A percentile compares a stretch with the other conserved stretches of the same genome.
Conservation (phyloP, 1,284 basidiomycete species). For the Cryptococcus sp. region DNA sequence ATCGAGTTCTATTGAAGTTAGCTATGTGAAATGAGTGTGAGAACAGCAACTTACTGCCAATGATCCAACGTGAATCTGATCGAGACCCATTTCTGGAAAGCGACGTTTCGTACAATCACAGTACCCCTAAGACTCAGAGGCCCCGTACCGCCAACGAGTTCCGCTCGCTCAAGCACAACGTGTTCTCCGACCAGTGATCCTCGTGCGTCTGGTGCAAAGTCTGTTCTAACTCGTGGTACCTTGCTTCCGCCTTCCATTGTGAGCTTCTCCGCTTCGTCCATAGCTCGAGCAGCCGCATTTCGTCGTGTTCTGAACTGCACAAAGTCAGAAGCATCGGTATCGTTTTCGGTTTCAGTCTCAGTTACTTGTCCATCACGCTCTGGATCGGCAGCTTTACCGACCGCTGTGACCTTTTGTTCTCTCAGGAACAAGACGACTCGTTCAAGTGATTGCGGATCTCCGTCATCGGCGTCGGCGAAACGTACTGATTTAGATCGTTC, state of each 20-base stretch:
- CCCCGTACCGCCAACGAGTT: slow-evolving; percentile 28
- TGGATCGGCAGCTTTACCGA: slow-evolving; percentile 39
- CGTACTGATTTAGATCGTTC: slow-evolving; percentile 45
- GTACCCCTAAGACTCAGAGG: slow-evolving; percentile 47
- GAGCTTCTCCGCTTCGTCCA: slow-evolving; percentile 28
- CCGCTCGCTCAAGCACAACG: slow-evolving; percentile 44
- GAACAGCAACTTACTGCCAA: slow-evolving; percentile 50
- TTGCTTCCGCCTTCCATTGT: slow-evolving; percentile 30
- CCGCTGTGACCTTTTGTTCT: slow-evolving; percentile 44
- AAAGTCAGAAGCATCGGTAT: slow-evolving; percentile 43
- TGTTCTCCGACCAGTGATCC: slow-evolving; percentile 32
- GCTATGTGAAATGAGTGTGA: neutral
- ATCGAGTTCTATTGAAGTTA: slow-evolving; percentile 46
- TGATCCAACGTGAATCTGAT: slow-evolving; percentile 55
- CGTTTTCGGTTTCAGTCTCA: slow-evolving; percentile 43
- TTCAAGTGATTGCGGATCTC: slow-evolving; percentile 37
- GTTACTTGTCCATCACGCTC: slow-evolving; percentile 23
- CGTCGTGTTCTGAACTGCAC: slow-evolving; percentile 44
- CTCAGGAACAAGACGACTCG: slow-evolving; percentile 46
- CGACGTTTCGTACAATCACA: slow-evolving; percentile 52
- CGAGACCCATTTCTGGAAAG: slow-evolving; percentile 54
- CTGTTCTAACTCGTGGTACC: slow-evolving; percentile 41
- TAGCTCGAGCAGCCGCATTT: slow-evolving; percentile 29
- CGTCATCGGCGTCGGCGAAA: slow-evolving; percentile 39
- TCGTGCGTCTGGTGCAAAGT: slow-evolving; percentile 42